phyloP scores from a whole-genome alignment of 2,329 filamentous ascomycete genomes.

The Ascochyta lentis region DNA sequence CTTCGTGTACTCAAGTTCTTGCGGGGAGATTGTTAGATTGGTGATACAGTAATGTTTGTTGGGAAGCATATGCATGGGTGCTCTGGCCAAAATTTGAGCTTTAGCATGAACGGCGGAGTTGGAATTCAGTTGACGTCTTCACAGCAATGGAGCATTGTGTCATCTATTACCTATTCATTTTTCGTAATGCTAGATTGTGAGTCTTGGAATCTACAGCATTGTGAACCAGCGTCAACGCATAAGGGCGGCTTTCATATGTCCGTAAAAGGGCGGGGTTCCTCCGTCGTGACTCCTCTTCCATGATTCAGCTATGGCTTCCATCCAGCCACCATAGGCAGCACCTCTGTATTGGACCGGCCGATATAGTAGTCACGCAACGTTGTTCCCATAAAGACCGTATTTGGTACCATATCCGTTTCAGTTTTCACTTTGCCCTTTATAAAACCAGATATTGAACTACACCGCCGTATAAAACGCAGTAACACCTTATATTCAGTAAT shows the following conservation, averaged over 20 bases:
- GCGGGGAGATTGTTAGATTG: background rate
- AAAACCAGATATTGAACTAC: background rate
- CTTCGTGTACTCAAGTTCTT: constrained; percentile 3
- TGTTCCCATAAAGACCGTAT: background rate
- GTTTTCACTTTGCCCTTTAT: background rate
- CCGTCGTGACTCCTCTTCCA: constrained; percentile 8
- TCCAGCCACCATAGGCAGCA: background rate
- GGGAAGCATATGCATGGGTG: constrained; percentile 15
- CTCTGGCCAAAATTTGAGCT: constrained; percentile 1
- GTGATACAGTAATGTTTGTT: constrained; percentile 26
- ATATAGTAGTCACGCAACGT: background rate
- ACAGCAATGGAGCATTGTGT: background rate
- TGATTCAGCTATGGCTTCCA: constrained; percentile 1
- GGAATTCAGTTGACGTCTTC: constrained; percentile 2
- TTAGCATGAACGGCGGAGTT: constrained; percentile 8
- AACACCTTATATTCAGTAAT: background rate
- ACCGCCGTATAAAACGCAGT: background rate
- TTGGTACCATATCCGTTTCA: background rate
- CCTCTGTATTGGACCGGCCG: background rate
- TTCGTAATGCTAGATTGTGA: background rate
- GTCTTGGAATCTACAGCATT: background rate
- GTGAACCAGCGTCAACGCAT: background rate
- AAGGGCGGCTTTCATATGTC: constrained; percentile 2
- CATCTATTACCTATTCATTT: background rate
- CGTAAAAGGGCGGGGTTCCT: constrained; percentile 13